Evolutionary conservation across 2,329 filamentous ascomycete species (phyloP).

Genomic region (Neurospora sp.): DNA sequence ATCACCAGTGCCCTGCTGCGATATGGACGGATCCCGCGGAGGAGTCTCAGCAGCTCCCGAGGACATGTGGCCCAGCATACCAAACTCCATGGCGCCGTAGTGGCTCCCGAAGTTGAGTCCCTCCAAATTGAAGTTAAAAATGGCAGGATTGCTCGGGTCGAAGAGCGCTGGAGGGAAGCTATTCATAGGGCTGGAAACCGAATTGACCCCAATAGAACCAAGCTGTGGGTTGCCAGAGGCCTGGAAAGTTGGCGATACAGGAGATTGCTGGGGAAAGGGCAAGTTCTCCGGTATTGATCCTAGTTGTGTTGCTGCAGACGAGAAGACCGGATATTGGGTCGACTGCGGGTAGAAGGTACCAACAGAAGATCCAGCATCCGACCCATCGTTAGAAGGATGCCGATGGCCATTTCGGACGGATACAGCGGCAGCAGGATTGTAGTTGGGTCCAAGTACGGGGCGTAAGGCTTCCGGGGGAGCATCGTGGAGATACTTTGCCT

Average conservation of each 20-base stretch:
- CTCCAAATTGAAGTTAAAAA: constrained; percentile 94
- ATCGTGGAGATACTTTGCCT: constrained; percentile 98
- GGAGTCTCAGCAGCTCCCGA: constrained; percentile 77
- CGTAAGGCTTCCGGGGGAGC: constrained; percentile 81
- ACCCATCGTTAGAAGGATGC: constrained; percentile 36
- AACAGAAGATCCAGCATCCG: constrained; percentile 35
- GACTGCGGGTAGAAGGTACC: constrained; percentile 37
- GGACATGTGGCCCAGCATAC: constrained; percentile 93
- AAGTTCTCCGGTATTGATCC: constrained; percentile 37
- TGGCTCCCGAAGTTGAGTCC: constrained; percentile 93
- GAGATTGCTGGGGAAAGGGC: constrained; percentile 58
- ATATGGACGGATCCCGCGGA: constrained; percentile 49
- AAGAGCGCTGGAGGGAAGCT: constrained; percentile 56
- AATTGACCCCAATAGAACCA: constrained; percentile 37
- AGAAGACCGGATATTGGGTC: constrained; percentile 42
- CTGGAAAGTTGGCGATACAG: constrained; percentile 65
- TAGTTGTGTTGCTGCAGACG: constrained; percentile 35
- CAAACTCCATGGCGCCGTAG: constrained; percentile 90
- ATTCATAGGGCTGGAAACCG: constrained; percentile 39
- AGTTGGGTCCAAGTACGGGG: constrained; percentile 68
- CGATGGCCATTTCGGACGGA: constrained; percentile 36
- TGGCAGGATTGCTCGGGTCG: constrained; percentile 80
- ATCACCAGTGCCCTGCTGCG: constrained; percentile 28
- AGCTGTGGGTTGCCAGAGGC: constrained; percentile 38
- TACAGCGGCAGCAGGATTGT: constrained; percentile 47